Conservation (phyloP, 2,329 filamentous ascomycete genomes). For the Lachnellula arida region DNA sequence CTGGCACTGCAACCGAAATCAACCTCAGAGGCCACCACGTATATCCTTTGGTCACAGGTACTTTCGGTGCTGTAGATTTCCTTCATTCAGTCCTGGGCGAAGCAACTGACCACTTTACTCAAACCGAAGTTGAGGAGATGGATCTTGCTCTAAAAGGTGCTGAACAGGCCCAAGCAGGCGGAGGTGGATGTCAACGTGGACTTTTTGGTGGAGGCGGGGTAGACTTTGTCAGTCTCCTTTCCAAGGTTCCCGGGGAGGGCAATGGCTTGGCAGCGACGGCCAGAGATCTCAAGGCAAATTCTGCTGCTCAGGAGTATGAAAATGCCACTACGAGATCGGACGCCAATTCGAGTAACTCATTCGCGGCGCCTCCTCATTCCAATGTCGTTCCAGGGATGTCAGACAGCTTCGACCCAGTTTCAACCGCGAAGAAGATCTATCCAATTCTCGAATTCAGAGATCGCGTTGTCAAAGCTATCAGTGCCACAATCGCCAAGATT, state of each 20-base stretch:
- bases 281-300: conserved; percentile 53
- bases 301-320: conserved; percentile 58
- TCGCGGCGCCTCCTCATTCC: conserved; percentile 23
- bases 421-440: conserved; percentile 78
- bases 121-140: conserved; percentile 79
- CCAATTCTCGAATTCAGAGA: conserved; percentile 92
- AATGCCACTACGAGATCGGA: conserved; percentile 42
- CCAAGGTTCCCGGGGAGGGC: conserved; percentile 68
- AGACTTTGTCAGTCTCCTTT: conserved; percentile 68
- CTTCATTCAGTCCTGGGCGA: conserved; percentile 70
- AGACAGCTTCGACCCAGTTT: conserved; percentile 70
- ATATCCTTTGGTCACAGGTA: conserved; percentile 69
- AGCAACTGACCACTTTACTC: conserved; percentile 78
- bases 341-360: conserved; percentile 17
- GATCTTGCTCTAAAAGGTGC: conserved; percentile 70
- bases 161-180: conserved; percentile 41
- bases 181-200: conserved; percentile 34
- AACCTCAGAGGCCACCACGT: conserved; percentile 61
- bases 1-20: conserved; percentile 62
- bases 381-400: conserved; percentile 68
- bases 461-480: conserved; percentile 85
- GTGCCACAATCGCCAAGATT: conserved; percentile 80
- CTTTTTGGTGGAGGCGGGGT: conserved; percentile 35
- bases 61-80: conserved; percentile 80
- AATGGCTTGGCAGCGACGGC: conserved; percentile 64